A percentile compares a stretch with the other conserved stretches of the same genome.
These are phyloP conservation scores for Chlamydomonas eustigma DNA, from an alignment of 139 green algal species.

Conservation along the genomic window DNA sequence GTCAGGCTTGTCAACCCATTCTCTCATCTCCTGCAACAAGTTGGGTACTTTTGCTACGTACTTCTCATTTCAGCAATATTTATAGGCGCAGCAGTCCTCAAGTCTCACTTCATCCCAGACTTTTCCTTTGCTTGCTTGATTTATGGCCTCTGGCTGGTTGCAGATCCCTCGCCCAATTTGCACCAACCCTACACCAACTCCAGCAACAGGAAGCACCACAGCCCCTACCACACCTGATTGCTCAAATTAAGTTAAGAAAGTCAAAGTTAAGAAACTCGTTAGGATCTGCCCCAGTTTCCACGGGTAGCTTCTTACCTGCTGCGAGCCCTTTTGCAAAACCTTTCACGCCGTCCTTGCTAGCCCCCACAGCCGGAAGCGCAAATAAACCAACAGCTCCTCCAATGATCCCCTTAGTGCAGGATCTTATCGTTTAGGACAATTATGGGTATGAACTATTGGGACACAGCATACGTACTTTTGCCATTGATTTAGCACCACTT, in stretches of 20 bases:
- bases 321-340: conserved; percentile 76
- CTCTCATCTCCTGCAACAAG: conserved; percentile 20
- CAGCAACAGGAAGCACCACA: conserved; percentile 76
- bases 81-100: background rate
- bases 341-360: conserved; percentile 53
- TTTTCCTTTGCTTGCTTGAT: conserved; percentile 36
- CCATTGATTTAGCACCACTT: conserved; percentile 35
- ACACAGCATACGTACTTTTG: conserved; percentile 21
- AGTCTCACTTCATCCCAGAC: conserved; percentile 70
- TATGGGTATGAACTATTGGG: too few species aligned
- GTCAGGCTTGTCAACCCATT: conserved; percentile 58
- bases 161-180: conserved; percentile 56
- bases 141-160: conserved; percentile 76
- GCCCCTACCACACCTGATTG: conserved; percentile 67
- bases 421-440: too few species aligned
- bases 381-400: conserved; percentile 59
- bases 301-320: conserved; percentile 38
- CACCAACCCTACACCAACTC: conserved; percentile 56
- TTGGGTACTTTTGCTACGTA: background rate
- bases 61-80: background rate
- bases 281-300: background rate
- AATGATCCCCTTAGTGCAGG: conserved; percentile 47
- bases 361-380: conserved; percentile 67
- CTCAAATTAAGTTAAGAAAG: background rate
- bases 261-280: background rate